Evolutionary conservation across 164 flowering plant genomes (phyloP), one percentile per base, ranked within the genome.

Genomic region (Litsea cubeba): DNA sequence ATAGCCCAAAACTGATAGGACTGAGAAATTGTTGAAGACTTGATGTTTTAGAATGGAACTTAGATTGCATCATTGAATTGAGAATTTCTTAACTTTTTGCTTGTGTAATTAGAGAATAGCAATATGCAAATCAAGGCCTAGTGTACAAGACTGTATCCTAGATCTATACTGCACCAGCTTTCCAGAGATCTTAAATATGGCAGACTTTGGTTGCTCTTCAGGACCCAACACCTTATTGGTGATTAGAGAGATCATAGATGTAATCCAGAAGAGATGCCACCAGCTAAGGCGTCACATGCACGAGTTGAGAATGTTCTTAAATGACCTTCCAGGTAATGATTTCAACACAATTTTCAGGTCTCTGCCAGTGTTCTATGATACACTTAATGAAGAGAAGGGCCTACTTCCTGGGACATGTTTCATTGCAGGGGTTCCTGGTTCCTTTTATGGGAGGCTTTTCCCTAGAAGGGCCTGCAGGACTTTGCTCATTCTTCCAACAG

Each of bases 401-500:
- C 35, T 62, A 5, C 73, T 69, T 0, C 15, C 66, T 26, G 83
- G 82, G 2, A 81, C 80, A 0, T 88, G 90, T 74, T 85, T 84
- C 70, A 70, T 91, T 15, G 57, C 85, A 2, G 91, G 86, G 1
- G 81, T 79, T 22, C 88, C 93, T 0, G 88, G 88, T 2, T 85
- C 90, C 7, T 91, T 91, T 74, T 91, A 91, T 24, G 84, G 76
- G 17, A 85, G 91, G 78, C 85, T 89, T 3, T 89, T 89, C 28
- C 87, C 85, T 6, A 15, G 17, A 68, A n/a, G n/a, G n/a, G n/a
- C n/a, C n/a, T n/a, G 74, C 71, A 89, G 6, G 85, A 89, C 72
- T 85, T 89, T 67, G 82, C 88, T 28, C 86, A 85, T 49, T 89
- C 95, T 40, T 89, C 91, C n/a, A 85, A 85, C 57, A 84, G 91